Evolutionary conservation across 768 basidiomycete genomes (phyloP).

Genomic region (Agrocybe chaxingu): DNA sequence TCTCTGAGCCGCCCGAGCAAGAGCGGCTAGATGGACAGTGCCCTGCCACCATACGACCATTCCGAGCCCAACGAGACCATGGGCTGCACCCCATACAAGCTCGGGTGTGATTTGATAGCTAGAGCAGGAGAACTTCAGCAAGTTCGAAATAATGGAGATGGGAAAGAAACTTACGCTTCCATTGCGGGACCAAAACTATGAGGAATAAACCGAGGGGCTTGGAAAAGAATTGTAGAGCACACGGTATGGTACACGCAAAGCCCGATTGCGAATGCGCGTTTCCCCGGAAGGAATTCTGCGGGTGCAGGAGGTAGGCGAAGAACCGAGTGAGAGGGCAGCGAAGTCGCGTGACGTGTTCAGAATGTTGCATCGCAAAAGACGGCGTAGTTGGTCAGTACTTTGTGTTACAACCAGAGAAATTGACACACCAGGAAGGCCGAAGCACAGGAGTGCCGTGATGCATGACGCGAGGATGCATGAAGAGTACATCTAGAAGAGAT

Average conservation of each 20-base stretch:
- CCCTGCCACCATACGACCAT: conserved; percentile 84
- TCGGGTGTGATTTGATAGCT: conserved; percentile 69
- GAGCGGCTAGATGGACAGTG: conserved; percentile 52
- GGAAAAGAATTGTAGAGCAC: conserved; percentile 69
- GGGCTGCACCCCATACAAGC: conserved; percentile 64
- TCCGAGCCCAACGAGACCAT: conserved; percentile 67
- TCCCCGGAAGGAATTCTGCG: conserved; percentile 79
- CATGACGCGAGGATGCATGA: conserved; percentile 61
- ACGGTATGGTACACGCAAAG: conserved; percentile 75
- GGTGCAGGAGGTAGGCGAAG: background rate
- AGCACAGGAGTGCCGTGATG: conserved; percentile 59
- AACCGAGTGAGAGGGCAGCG: background rate
- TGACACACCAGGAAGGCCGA: conserved; percentile 63
- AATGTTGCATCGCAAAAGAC: too few species aligned
- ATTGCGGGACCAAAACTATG: conserved; percentile 56
- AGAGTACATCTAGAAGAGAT: conserved; percentile 57
- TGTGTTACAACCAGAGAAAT: background rate
- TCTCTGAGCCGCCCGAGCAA: conserved; percentile 28
- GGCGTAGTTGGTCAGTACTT: too few species aligned
- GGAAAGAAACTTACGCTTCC: conserved; percentile 50
- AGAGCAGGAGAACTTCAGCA: background rate
- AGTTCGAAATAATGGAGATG: background rate
- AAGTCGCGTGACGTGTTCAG: too few species aligned
- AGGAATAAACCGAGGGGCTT: conserved; percentile 79
- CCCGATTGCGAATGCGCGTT: conserved; percentile 76